These are phyloP conservation scores for Suhomyces sp. DNA, from an alignment of 805 yeast genomes.

Conservation along the genomic window DNA sequence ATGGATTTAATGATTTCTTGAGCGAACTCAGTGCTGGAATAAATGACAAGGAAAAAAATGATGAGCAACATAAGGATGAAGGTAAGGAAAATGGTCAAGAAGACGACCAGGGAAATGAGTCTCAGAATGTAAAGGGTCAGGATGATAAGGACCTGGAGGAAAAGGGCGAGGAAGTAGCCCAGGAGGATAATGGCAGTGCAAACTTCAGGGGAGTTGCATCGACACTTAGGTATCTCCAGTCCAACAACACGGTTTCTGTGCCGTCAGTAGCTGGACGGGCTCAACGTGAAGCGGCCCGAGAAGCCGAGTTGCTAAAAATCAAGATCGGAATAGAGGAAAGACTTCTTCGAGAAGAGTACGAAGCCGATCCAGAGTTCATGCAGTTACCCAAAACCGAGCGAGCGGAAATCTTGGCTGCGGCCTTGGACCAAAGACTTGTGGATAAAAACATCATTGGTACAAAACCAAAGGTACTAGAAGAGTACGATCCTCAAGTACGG, in stretches of 20 bases:
- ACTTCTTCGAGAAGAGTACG: conserved; percentile 26
- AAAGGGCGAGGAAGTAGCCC: conserved; percentile 10
- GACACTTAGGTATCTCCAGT: conserved; percentile 27
- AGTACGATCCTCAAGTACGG: conserved; percentile 48
- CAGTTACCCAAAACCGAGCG: conserved; percentile 28
- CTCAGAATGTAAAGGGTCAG: conserved; percentile 6
- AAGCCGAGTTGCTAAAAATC: conserved; percentile 29
- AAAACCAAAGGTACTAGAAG: conserved; percentile 11
- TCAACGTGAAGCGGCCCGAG: conserved; percentile 22
- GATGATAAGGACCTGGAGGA: conserved; percentile 1
- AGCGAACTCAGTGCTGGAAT: conserved; percentile 22
- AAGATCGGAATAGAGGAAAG: conserved; percentile 34
- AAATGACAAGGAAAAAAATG: conserved; percentile 26
- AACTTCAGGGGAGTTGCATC: conserved; percentile 19
- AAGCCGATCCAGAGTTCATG: conserved; percentile 22
- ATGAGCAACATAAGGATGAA: conserved; percentile 21
- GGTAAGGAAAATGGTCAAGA: conserved; percentile 19
- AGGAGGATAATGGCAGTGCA: neutral
- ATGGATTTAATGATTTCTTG: conserved; percentile 43
- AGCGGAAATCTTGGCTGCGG: conserved; percentile 20
- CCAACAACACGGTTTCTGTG: conserved; percentile 13
- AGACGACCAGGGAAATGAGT: conserved; percentile 11
- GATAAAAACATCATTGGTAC: conserved; percentile 22
- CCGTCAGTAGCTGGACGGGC: neutral
- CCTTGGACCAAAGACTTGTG: conserved; percentile 28